Conservation (phyloP, 495 filamentous ascomycete genomes). For the Hypoxylon lienhwacheense region DNA sequence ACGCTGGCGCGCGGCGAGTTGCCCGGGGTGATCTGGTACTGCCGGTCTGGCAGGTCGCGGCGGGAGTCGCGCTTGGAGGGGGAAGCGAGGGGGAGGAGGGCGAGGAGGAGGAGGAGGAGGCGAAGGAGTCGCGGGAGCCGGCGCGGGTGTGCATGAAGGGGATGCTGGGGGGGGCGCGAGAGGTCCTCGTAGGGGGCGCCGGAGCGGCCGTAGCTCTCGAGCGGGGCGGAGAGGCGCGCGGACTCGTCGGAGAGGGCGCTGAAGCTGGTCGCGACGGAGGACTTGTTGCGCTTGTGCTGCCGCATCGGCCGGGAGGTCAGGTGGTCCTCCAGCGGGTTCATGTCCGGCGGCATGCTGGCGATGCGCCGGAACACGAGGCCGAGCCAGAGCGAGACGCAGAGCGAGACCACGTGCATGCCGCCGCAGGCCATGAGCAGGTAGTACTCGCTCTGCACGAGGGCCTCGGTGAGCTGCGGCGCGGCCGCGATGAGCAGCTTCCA, state of each 20-base stretch:
- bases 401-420: conserved; percentile 68
- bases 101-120: conserved; percentile 53
- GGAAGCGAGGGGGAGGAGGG: conserved; percentile 55
- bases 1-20: conserved; percentile 52
- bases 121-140: conserved; percentile 56
- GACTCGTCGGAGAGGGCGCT: conserved; percentile 55
- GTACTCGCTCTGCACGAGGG: conserved; percentile 65
- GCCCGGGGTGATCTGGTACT: conserved; percentile 50
- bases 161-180: conserved; percentile 59
- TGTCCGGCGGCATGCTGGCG: conserved; percentile 76
- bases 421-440: conserved; percentile 61
- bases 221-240: conserved; percentile 54
- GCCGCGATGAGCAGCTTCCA: conserved; percentile 66
- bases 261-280: conserved; percentile 59
- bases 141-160: conserved; percentile 76
- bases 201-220: conserved; percentile 52
- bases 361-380: conserved; percentile 79
- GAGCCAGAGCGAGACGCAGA: conserved; percentile 70
- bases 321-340: conserved; percentile 88
- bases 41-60: conserved; percentile 52
- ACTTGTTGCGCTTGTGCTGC: conserved; percentile 70
- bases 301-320: conserved; percentile 69
- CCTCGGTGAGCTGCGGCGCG: conserved; percentile 48
- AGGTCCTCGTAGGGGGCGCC: conserved; percentile 57
- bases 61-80: conserved; percentile 53